phyloP scores from a whole-genome alignment of 1,284 basidiomycete genomes.

The Rugosomyces carneus region DNA sequence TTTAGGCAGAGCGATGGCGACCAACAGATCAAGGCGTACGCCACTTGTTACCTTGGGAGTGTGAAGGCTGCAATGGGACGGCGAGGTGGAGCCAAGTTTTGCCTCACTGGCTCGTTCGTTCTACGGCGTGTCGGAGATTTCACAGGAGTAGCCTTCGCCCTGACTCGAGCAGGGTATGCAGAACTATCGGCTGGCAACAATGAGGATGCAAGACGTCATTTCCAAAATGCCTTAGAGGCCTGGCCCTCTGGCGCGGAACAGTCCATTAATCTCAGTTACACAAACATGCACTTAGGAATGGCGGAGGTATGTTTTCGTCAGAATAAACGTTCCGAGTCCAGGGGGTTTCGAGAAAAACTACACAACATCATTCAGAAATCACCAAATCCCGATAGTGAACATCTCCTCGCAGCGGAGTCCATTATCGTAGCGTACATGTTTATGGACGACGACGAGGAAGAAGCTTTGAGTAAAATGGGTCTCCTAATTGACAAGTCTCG shows the following conservation, averaged over 20 bases:
- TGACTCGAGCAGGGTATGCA: conserved; percentile 1
- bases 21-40: not conserved
- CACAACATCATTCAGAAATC: not conserved
- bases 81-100: not conserved
- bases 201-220: not conserved
- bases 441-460: conserved; percentile 2
- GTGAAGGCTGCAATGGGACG: not conserved
- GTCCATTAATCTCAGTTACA: not conserved
- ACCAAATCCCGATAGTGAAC: not conserved
- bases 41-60: not conserved
- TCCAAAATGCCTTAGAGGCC: not conserved
- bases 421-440: conserved; percentile 3
- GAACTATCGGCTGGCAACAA: conserved; percentile 1
- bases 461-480: conserved; percentile 1
- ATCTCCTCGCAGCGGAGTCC: not conserved
- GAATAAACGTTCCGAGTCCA: not conserved
- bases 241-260: not conserved
- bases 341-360: not conserved
- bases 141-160: not conserved
- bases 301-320: conserved; percentile 5
- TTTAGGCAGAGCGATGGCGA: not conserved
- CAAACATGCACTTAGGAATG: not conserved
- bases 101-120: not conserved
- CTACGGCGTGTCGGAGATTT: not conserved
- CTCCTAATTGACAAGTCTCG: not conserved